These are phyloP conservation scores for Melanogaster broomeanus DNA, from an alignment of 768 basidiomycete genomes.

Conservation along the genomic window DNA sequence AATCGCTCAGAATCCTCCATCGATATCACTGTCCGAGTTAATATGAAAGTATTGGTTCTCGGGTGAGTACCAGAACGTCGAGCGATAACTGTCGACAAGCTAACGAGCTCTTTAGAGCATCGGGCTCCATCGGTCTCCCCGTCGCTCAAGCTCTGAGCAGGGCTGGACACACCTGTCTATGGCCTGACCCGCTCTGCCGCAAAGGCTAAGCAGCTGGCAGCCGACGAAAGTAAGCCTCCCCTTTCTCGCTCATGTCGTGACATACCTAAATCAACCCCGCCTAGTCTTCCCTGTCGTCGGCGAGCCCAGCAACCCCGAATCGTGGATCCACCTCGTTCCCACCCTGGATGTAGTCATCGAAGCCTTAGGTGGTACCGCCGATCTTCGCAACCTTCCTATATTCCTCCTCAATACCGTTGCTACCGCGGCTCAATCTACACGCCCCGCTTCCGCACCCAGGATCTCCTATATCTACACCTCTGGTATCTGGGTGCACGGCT, in stretches of 20 bases:
- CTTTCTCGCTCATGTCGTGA: background rate
- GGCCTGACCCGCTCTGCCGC: conserved; percentile 31
- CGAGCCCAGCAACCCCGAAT: conserved; percentile 10
- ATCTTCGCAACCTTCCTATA: conserved; percentile 14
- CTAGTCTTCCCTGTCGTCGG: conserved; percentile 27
- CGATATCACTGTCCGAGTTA: background rate
- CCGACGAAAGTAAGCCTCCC: conserved; percentile 22
- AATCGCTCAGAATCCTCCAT: too few relatives aligned
- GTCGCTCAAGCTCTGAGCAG: conserved; percentile 34
- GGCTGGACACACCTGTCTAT: conserved; percentile 36
- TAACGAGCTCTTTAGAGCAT: conserved; percentile 20
- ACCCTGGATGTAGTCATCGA: conserved; percentile 23
- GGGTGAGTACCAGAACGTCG: conserved; percentile 7
- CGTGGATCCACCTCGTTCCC: conserved; percentile 18
- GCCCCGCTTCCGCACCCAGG: conserved; percentile 25
- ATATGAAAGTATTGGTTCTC: conserved; percentile 18
- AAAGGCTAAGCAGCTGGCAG: conserved; percentile 23
- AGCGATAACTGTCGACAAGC: background rate
- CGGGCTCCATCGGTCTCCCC: conserved; percentile 33
- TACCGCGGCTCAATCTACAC: conserved; percentile 14
- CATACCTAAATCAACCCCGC: background rate
- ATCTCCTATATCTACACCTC: conserved; percentile 34
- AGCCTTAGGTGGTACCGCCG: conserved; percentile 14
- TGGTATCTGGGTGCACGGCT: conserved; percentile 32
- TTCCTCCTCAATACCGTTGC: conserved; percentile 16